Evolutionary conservation across 345 rosid species (phyloP).

Genomic region (Citrus inodora): DNA sequence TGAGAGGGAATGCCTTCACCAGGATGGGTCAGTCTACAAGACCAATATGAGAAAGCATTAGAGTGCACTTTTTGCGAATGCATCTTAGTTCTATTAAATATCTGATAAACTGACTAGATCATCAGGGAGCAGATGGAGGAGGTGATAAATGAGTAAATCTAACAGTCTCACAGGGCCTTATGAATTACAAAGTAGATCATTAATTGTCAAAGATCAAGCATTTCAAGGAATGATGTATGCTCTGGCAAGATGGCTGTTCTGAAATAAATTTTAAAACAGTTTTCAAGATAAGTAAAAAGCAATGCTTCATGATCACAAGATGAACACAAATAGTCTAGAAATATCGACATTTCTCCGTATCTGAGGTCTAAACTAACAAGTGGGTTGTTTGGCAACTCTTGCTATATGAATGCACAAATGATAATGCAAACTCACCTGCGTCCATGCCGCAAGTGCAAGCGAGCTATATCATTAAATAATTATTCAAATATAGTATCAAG

Average conservation of each 20-base stretch:
- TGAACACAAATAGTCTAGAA: background rate
- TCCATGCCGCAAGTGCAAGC: background rate
- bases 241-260: background rate
- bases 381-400: background rate
- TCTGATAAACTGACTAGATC: background rate
- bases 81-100: background rate
- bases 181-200: background rate
- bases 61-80: background rate
- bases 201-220: background rate
- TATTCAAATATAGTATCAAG: background rate
- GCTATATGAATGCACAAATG: background rate
- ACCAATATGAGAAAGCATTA: background rate
- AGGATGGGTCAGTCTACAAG: slow-evolving; percentile 66
- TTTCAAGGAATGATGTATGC: background rate
- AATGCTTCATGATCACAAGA: background rate
- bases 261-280: background rate
- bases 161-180: background rate
- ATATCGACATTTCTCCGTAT: background rate
- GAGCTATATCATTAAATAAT: background rate
- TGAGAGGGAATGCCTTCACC: slow-evolving; percentile 66
- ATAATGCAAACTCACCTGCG: background rate
- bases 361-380: background rate
- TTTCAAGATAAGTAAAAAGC: slow-evolving; percentile 5
- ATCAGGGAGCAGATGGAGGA: background rate
- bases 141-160: background rate